phyloP scores from a whole-genome alignment of 2,329 filamentous ascomycete genomes.

The Shiraia sp. region DNA sequence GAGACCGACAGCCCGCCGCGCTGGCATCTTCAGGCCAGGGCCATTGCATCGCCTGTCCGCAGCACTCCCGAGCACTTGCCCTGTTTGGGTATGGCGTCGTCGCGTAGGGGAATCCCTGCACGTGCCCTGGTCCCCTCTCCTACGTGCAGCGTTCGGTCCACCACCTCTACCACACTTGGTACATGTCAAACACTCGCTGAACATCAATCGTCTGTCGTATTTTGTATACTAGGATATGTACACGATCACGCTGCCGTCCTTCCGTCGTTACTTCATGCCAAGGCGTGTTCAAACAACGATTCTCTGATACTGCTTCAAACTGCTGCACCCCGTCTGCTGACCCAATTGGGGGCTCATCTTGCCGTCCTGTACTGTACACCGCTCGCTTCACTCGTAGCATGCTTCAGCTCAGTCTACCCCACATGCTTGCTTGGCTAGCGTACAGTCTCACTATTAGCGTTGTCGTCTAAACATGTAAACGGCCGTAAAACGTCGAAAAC shows the following conservation, averaged over 20 bases:
- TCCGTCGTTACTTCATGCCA: background rate
- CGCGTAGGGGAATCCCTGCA: too few relatives aligned
- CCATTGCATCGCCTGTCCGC: too few relatives aligned
- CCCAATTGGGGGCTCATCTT: background rate
- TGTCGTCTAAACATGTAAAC: background rate
- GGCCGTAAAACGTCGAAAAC: constrained; percentile 3
- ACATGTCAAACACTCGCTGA: background rate
- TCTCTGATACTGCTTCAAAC: background rate
- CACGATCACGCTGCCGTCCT: background rate
- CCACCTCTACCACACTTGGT: background rate
- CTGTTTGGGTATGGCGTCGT: constrained; percentile 5
- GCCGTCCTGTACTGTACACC: constrained; percentile 2
- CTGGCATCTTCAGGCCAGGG: too few relatives aligned
- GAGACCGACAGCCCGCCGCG: too few relatives aligned
- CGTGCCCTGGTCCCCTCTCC: constrained; percentile 7
- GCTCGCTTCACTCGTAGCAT: constrained; percentile 2
- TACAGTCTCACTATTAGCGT: background rate
- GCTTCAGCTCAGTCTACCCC: background rate
- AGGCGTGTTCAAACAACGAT: background rate
- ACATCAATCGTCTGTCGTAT: background rate
- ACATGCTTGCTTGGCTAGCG: constrained; percentile 1
- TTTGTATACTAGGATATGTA: background rate
- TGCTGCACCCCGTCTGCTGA: constrained; percentile 1
- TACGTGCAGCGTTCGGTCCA: constrained; percentile 7
- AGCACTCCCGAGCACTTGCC: background rate